Percentiles rank a stretch among this genome's conserved stretches.
phyloP scores from a whole-genome alignment of 2,329 filamentous ascomycete species.

The Penicillium fuscoglaucum region DNA sequence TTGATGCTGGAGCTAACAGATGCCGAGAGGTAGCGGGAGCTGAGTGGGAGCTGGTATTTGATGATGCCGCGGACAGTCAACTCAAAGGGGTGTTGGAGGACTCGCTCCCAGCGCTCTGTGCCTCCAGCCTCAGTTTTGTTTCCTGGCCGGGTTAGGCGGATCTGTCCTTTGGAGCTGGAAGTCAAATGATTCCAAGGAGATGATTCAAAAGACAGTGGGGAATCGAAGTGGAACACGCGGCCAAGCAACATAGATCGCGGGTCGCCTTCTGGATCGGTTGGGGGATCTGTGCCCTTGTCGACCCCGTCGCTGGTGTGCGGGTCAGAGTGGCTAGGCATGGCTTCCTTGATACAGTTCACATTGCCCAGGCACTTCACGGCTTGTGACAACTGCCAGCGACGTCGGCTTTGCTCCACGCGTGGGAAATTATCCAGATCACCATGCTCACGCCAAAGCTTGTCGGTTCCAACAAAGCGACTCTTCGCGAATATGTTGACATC shows the following conservation, averaged over 20 bases:
- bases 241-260: constrained; percentile 89
- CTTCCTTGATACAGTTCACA: constrained; percentile 21
- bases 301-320: constrained; percentile 37
- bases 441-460: constrained; percentile 44
- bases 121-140: constrained; percentile 84
- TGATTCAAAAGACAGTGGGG: constrained; percentile 82
- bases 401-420: constrained; percentile 35
- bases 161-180: constrained; percentile 75
- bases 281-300: constrained; percentile 62
- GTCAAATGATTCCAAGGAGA: constrained; percentile 76
- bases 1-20: constrained; percentile 46
- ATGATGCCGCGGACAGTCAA: constrained; percentile 88
- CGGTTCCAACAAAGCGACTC: constrained; percentile 77
- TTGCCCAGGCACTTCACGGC: constrained; percentile 29
- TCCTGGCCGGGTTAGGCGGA: constrained; percentile 78
- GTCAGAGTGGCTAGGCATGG: constrained; percentile 15
- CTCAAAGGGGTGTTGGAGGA: constrained; percentile 89
- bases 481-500: constrained; percentile 94
- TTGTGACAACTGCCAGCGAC: constrained; percentile 34
- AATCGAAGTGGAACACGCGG: constrained; percentile 82
- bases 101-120: constrained; percentile 82
- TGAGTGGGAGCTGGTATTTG: constrained; percentile 71
- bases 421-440: constrained; percentile 31
- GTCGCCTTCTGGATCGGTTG: constrained; percentile 56
- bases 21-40: constrained; percentile 55